phyloP scores from a whole-genome alignment of 2,329 filamentous ascomycete species.

The Fusarium neocosmosporiellum region DNA sequence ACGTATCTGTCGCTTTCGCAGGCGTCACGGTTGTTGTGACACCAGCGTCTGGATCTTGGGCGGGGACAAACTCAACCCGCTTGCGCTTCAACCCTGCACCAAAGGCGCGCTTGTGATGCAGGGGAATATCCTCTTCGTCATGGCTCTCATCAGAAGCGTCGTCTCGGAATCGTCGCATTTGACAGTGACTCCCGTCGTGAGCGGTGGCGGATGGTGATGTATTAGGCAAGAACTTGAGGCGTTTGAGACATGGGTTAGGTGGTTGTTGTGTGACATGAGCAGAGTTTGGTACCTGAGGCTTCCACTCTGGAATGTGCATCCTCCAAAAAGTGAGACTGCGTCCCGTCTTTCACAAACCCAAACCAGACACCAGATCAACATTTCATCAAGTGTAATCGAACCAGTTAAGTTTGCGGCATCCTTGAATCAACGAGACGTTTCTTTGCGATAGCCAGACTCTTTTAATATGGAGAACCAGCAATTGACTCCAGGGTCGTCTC shows the following conservation, averaged over 20 bases:
- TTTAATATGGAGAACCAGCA: not conserved
- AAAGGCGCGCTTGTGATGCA: slow-evolving; percentile 65
- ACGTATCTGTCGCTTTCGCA: slow-evolving; percentile 30
- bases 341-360: not conserved
- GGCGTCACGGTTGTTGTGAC: slow-evolving; percentile 31
- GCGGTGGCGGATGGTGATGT: not conserved
- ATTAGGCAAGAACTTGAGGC: not conserved
- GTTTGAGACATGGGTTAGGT: not conserved
- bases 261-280: not conserved
- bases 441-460: not conserved
- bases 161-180: slow-evolving; percentile 44
- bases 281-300: slow-evolving; percentile 13
- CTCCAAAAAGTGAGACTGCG: not conserved
- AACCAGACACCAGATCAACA: not conserved
- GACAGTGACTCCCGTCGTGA: not conserved
- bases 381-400: not conserved
- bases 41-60: slow-evolving; percentile 53
- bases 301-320: not conserved
- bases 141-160: slow-evolving; percentile 41
- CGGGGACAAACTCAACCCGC: slow-evolving; percentile 68
- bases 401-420: not conserved
- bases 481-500: not conserved
- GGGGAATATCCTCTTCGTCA: slow-evolving; percentile 60
- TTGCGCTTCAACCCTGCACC: slow-evolving; percentile 67
- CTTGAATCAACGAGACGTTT: not conserved